These are phyloP conservation scores for Apiospora saccharicola DNA, from an alignment of 2,329 filamentous ascomycete species.

Conservation along the genomic window DNA sequence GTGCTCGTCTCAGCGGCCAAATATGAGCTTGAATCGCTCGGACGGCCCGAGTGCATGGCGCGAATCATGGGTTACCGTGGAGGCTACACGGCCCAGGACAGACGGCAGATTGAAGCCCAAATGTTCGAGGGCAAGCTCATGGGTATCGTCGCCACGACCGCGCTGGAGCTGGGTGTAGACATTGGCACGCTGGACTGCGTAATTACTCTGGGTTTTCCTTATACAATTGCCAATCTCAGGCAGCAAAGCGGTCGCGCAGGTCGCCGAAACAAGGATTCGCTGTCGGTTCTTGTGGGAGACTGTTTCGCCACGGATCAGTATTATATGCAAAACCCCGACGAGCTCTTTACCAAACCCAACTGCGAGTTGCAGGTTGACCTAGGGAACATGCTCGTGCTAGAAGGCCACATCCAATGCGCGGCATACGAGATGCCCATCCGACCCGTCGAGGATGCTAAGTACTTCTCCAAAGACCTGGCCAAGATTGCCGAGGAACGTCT, in stretches of 20 bases:
- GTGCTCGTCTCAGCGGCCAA: constrained; percentile 81
- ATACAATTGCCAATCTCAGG: constrained; percentile 91
- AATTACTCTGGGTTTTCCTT: constrained; percentile 92
- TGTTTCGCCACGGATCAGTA: constrained; percentile 91
- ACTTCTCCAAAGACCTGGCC: constrained; percentile 79
- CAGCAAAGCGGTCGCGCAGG: constrained; percentile 96
- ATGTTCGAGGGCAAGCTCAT: constrained; percentile 97
- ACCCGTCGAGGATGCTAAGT: constrained; percentile 75
- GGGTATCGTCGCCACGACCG: constrained; percentile 92
- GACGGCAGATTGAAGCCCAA: constrained; percentile 86
- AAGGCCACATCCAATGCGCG: constrained; percentile 95
- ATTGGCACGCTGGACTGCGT: constrained; percentile 95
- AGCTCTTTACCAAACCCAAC: constrained; percentile 92
- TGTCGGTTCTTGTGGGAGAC: constrained; percentile 90
- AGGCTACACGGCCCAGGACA: constrained; percentile 91
- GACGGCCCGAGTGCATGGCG: constrained; percentile 75
- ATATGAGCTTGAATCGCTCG: constrained; percentile 75
- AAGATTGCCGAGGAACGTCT: constrained; percentile 79
- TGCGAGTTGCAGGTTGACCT: constrained; percentile 89
- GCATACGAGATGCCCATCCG: constrained; percentile 93
- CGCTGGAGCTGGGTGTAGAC: constrained; percentile 92
- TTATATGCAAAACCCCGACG: constrained; percentile 95
- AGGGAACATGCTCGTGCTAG: constrained; percentile 87
- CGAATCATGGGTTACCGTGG: constrained; percentile 96
- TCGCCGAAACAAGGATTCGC: constrained; percentile 88